phyloP scores from a whole-genome alignment of 768 basidiomycete species.

The Pisolithus tinctorius region DNA sequence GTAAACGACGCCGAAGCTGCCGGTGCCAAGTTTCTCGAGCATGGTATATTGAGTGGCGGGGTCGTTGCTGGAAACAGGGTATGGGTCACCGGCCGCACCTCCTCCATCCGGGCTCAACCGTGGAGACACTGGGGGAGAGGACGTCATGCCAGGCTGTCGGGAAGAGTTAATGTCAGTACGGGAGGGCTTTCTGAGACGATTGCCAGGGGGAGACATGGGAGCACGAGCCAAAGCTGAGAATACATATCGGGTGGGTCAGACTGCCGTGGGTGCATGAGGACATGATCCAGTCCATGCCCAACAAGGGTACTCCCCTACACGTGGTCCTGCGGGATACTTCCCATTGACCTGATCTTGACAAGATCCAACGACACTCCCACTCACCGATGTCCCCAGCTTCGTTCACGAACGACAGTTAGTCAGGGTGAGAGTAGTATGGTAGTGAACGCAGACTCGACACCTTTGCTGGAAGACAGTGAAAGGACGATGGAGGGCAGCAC shows the following conservation, averaged over 20 bases:
- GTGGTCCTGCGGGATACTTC: slow-evolving; percentile 12
- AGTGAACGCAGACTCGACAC: no score
- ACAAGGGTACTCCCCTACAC: slow-evolving; percentile 16
- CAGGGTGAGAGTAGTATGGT: no score
- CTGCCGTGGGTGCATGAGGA: slow-evolving; percentile 12
- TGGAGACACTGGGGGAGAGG: slow-evolving; percentile 46
- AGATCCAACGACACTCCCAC: no score
- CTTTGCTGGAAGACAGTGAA: no score
- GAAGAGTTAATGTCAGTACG: slow-evolving; percentile 31
- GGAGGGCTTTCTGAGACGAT: slow-evolving; percentile 33
- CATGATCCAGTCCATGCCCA: slow-evolving; percentile 7
- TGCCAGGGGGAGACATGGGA: slow-evolving; percentile 37
- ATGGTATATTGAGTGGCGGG: slow-evolving; percentile 89
- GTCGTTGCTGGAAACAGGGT: slow-evolving; percentile 67
- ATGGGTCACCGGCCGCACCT: slow-evolving; percentile 45
- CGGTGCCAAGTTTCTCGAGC: slow-evolving; percentile 94
- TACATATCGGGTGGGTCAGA: slow-evolving; percentile 1
- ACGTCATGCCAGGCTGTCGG: slow-evolving; percentile 34
- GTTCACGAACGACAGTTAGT: no score
- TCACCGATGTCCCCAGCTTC: no score
- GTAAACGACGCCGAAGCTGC: slow-evolving; percentile 95
- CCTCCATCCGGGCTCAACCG: slow-evolving; percentile 34
- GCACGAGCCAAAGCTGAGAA: slow-evolving; percentile 14
- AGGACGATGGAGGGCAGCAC: no score
- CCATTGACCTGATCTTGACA: background rate